A percentile compares a stretch with the other conserved stretches of the same genome.
phyloP scores from a whole-genome alignment of 176 grass and related monocot genomes.

The Phoenix dactylifera region DNA sequence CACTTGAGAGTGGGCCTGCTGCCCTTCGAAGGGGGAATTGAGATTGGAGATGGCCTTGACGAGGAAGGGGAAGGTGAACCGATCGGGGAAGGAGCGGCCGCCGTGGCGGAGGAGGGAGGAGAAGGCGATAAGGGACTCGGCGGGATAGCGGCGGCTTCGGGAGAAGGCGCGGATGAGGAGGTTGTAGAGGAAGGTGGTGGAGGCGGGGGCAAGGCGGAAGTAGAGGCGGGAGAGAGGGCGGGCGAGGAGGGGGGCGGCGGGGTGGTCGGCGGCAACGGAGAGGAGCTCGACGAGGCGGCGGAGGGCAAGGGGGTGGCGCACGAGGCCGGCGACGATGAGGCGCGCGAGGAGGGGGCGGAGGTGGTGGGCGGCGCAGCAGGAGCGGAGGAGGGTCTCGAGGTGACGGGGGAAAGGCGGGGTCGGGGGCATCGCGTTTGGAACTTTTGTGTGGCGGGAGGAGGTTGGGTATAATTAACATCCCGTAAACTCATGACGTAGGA shows the following conservation, averaged over 20 bases:
- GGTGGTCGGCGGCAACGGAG: constrained; percentile 18
- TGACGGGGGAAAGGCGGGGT: neutral
- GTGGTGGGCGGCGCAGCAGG: constrained; percentile 15
- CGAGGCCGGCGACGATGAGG: constrained; percentile 35
- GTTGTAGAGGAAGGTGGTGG: constrained; percentile 55
- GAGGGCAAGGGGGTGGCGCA: constrained; percentile 25
- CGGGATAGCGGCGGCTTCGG: constrained; percentile 4
- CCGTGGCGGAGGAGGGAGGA: constrained; percentile 23
- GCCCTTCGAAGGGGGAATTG: constrained; percentile 25
- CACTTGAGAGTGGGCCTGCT: constrained; percentile 45
- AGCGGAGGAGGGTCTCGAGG: neutral
- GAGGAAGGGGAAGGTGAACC: constrained; percentile 25
- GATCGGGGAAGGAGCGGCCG: constrained; percentile 12
- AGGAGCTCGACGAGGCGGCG: constrained; percentile 36
- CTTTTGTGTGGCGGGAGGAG: neutral
- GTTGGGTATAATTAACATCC: too few species aligned
- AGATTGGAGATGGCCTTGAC: constrained; percentile 5
- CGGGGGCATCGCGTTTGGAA: neutral
- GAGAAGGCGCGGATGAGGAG: constrained; percentile 49
- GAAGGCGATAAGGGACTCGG: constrained; percentile 6
- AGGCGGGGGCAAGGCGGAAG: constrained; percentile 56
- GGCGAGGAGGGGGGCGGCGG: constrained; percentile 24
- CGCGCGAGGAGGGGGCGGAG: constrained; percentile 36
- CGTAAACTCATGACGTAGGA: too few species aligned
- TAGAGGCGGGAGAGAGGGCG: constrained; percentile 31